A percentile compares a stretch with the other conserved stretches of the same genome.
Evolutionary conservation across 2,329 filamentous ascomycete genomes (phyloP).

Genomic region (Verticillium tricorpus): DNA sequence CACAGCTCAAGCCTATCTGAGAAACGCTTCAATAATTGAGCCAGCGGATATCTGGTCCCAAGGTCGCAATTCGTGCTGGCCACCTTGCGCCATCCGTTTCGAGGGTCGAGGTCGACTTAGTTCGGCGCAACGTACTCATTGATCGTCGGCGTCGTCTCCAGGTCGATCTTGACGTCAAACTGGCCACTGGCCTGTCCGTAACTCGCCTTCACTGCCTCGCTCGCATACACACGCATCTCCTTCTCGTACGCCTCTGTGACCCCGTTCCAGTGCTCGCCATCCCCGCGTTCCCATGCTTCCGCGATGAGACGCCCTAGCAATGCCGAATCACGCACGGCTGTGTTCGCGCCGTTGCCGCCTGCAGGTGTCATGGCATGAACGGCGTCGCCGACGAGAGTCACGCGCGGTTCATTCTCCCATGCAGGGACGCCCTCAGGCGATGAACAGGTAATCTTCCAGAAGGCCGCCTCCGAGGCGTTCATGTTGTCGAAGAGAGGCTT

Average conservation of each 20-base stretch:
- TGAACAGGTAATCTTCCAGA: conserved; percentile 65
- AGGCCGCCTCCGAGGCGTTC: conserved; percentile 51
- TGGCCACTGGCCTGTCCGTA: conserved; percentile 39
- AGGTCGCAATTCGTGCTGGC: too few species aligned
- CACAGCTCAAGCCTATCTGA: too few species aligned
- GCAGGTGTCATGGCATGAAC: conserved; percentile 55
- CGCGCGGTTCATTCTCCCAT: conserved; percentile 54
- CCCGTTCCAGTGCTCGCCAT: conserved; percentile 47
- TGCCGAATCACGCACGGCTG: conserved; percentile 50
- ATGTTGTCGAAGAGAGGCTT: conserved; percentile 56
- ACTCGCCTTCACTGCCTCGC: conserved; percentile 49
- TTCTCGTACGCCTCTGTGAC: conserved; percentile 54
- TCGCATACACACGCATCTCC: conserved; percentile 57
- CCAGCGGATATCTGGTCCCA: too few species aligned
- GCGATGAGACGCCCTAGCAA: conserved; percentile 45
- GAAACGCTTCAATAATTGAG: too few species aligned
- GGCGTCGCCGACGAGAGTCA: conserved; percentile 56
- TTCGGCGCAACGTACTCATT: neutral
- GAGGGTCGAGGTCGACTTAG: neutral
- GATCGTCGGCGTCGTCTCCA: conserved; percentile 17
- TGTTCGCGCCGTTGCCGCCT: conserved; percentile 53
- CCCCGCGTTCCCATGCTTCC: conserved; percentile 30
- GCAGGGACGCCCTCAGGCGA: conserved; percentile 54
- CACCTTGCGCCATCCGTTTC: too few species aligned
- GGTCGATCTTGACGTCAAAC: conserved; percentile 44